Base-by-base conservation (phyloP, 208 protist species). In the Leishmania tarentolae region DNA sequence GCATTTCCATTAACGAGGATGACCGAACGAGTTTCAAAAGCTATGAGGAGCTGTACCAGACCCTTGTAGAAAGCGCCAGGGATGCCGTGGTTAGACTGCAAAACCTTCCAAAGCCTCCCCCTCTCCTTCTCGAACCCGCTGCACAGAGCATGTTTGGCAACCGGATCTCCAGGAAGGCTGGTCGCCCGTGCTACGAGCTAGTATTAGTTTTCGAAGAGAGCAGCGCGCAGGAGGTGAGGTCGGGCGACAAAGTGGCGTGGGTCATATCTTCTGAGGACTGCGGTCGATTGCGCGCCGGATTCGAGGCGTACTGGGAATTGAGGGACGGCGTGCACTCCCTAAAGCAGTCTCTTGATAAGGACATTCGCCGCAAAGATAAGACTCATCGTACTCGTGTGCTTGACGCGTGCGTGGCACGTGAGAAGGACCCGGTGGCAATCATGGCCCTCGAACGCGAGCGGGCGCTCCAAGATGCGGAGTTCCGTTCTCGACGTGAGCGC, bases 301-400 rank as follows among this genome's bases (percentile, higher is more conserved):
- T 96, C 82, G 89, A 92, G 81, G 82, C 81, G 40, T 95, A 92
- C 81, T 92, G 90, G 85, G 83, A 84, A 40, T 52, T 94, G n/a
- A 76, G 89, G 40, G 84, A 77, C 50, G 78, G 78, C 57, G 88
- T 94, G 19, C 75, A 84, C 71, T 78, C 87, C 47, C 82, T 94
- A n/a, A 80, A 80, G 57, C 80, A 68, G n/a, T 86, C 84, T 11
- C 81, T 96, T 2, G 82, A 78, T n/a, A 91, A 87, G 63, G 90
- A 95, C 61, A 94, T 97, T 73, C 78, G 79, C 21, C 77, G 86
- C 15, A 94, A 94, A 59, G 86, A 97, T 78, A 80, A 86, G 57
- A 91, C 93, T 24, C 92, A 95, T 84, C 80, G 85, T 65, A 87
- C 83, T 24, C 87, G 84, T 24, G 57, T 90, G 52, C 66, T 83